Conservation (phyloP, 306 rosid genomes). For the Mimosa pudica region DNA sequence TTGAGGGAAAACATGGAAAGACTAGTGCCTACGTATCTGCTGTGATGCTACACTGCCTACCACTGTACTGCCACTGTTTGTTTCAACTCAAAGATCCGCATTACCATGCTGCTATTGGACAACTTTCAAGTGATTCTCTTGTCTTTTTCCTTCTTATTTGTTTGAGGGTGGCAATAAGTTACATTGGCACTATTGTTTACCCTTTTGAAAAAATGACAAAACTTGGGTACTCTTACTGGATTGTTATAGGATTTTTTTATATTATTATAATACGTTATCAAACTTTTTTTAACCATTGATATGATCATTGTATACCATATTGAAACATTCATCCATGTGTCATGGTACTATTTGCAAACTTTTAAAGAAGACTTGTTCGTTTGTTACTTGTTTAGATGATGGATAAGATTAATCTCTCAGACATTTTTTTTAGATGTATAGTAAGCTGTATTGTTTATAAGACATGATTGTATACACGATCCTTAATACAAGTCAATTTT, state of each 20-base stretch:
- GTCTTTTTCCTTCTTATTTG: slow-evolving; percentile 36
- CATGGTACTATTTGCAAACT: background rate
- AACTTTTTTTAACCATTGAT: background rate
- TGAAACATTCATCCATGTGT: background rate
- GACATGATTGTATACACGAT: background rate
- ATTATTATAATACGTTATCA: background rate
- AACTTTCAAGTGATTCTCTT: slow-evolving; percentile 53
- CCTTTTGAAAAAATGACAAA: slow-evolving; percentile 5
- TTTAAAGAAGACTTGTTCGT: background rate
- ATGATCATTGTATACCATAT: background rate
- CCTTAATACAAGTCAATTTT: too few relatives aligned
- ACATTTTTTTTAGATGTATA: background rate
- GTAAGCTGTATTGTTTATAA: background rate
- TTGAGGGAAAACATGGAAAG: slow-evolving; percentile 46
- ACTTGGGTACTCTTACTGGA: background rate
- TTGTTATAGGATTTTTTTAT: background rate
- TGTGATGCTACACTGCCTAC: slow-evolving; percentile 14
- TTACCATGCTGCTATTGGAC: slow-evolving; percentile 53
- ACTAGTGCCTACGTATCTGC: slow-evolving; percentile 31
- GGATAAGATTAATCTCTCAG: background rate
- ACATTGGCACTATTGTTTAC: slow-evolving; percentile 25
- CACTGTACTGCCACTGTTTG: slow-evolving; percentile 35
- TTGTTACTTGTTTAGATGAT: background rate
- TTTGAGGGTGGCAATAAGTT: slow-evolving; percentile 4
- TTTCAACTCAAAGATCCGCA: slow-evolving; percentile 43